phyloP scores from a whole-genome alignment of 257 asterid species.

The Ilex asprella region DNA sequence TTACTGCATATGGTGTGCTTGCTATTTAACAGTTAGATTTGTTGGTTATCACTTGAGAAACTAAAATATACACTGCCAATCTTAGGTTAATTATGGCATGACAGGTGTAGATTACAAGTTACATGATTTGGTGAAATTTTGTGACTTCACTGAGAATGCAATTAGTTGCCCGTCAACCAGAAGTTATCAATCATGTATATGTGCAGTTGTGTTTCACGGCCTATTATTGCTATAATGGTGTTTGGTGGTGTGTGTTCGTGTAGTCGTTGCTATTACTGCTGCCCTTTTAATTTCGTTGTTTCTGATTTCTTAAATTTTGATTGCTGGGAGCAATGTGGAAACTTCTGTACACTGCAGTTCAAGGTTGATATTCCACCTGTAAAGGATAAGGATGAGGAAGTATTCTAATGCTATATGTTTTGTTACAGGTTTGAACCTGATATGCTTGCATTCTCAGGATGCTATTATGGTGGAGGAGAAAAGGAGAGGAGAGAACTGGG shows the following conservation, averaged over 20 bases:
- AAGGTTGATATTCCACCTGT: background rate
- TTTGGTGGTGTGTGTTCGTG: background rate
- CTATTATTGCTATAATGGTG: background rate
- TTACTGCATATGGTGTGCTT: background rate
- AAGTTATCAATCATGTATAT: background rate
- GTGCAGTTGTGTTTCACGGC: background rate
- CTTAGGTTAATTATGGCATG: too few species aligned
- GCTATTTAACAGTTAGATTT: background rate
- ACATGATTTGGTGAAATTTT: too few species aligned
- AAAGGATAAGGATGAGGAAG: background rate
- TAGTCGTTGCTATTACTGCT: background rate
- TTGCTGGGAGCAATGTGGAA: background rate
- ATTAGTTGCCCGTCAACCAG: background rate
- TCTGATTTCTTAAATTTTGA: background rate
- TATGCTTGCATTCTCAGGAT: slow-evolving; percentile 99
- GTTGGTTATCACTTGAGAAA: too few species aligned
- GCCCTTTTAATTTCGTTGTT: background rate
- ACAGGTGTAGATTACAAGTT: too few species aligned
- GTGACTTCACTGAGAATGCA: background rate
- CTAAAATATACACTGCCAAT: too few species aligned
- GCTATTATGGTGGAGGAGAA: slow-evolving; percentile 97
- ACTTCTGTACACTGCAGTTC: background rate
- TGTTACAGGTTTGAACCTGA: slow-evolving; percentile 92
- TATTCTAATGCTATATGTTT: slow-evolving; percentile 11
- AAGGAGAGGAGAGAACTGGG: slow-evolving; percentile 83